Percentiles rank a stretch among this genome's conserved stretches.
phyloP scores from a whole-genome alignment of 148 eudicot species.

The Vaccinium corymbosum region DNA sequence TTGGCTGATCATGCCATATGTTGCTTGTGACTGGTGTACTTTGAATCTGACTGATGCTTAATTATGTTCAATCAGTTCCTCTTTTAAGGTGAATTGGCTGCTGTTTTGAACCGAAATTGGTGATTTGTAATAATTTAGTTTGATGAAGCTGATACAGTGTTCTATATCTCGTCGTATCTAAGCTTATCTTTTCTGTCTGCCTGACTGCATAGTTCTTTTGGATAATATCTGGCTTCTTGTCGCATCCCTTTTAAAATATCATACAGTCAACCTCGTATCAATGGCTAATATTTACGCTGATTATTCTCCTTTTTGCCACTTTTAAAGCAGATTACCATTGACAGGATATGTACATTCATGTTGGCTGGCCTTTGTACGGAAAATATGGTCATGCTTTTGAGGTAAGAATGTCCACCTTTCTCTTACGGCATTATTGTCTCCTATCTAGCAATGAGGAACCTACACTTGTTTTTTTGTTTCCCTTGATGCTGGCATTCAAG shows the following conservation, averaged over 20 bases:
- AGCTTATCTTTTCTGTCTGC: neutral
- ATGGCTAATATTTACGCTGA: neutral
- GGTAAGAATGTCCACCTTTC: slow-evolving; percentile 32
- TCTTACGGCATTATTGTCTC: neutral
- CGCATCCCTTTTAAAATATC: neutral
- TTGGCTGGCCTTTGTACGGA: slow-evolving; percentile 91
- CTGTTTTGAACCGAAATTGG: neutral
- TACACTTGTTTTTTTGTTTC: neutral
- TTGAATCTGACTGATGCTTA: too few species aligned
- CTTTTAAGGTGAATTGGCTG: too few species aligned
- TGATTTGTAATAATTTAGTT: neutral
- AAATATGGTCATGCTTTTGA: slow-evolving; percentile 98
- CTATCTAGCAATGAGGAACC: neutral
- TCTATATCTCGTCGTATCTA: neutral
- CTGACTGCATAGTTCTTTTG: neutral
- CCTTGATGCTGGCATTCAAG: neutral
- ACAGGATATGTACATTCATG: slow-evolving; percentile 50
- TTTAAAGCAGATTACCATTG: neutral
- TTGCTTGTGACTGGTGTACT: too few species aligned
- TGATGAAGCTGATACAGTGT: neutral
- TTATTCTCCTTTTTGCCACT: slow-evolving; percentile 10
- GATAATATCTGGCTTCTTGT: neutral
- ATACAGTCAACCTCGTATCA: neutral
- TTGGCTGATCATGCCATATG: too few species aligned
- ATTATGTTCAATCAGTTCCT: too few species aligned